Evolutionary conservation across 129 eudicot genomes (phyloP).

Genomic region (Tagetes erecta): DNA sequence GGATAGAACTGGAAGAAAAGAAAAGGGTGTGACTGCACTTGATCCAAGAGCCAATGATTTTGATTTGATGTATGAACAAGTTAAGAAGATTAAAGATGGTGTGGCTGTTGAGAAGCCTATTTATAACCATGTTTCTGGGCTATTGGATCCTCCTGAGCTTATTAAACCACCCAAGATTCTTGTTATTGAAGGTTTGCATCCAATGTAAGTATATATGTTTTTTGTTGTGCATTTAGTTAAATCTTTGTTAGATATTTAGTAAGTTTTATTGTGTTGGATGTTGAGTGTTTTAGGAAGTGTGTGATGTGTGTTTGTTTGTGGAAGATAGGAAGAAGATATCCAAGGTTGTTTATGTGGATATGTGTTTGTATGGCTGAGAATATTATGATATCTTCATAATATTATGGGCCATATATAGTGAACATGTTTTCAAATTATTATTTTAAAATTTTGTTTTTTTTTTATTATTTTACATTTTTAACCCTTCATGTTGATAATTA

Average conservation of each 20-base stretch:
- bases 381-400: conserved; percentile 21
- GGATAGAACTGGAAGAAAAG: conserved; percentile 83
- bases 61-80: conserved; percentile 95
- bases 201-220: conserved; percentile 60
- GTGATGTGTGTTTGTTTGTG: conserved; percentile 27
- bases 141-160: conserved; percentile 85
- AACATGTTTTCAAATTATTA: neutral
- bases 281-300: conserved; percentile 6
- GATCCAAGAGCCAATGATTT: conserved; percentile 89
- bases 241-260: neutral
- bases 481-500: too few species aligned
- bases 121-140: conserved; percentile 85
- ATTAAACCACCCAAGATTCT: conserved; percentile 88
- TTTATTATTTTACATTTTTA: too few species aligned
- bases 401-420: conserved; percentile 22
- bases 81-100: conserved; percentile 74
- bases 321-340: conserved; percentile 31
- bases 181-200: conserved; percentile 92
- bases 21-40: conserved; percentile 91
- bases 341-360: conserved; percentile 31
- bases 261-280: conserved; percentile 21
- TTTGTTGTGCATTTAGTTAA: neutral
- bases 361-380: conserved; percentile 51
- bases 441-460: neutral
- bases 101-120: conserved; percentile 75